Conservation (phyloP, 345 rosid species). For the Eucalyptus lansdowneana region DNA sequence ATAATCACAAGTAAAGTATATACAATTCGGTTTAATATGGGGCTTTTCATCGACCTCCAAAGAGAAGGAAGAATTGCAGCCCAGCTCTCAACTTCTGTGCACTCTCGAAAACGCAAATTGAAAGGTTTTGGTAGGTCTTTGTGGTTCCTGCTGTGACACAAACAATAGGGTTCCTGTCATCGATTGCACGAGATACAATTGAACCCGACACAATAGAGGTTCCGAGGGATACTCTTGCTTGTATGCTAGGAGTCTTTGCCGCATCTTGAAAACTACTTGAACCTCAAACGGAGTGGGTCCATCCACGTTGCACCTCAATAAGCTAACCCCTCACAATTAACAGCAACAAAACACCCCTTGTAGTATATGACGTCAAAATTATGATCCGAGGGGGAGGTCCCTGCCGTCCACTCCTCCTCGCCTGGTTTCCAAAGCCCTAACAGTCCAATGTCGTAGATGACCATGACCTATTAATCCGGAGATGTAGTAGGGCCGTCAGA, state of each 20-base stretch:
- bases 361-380: background rate
- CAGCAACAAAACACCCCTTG: background rate
- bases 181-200: background rate
- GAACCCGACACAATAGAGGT: too few species aligned
- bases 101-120: too few species aligned
- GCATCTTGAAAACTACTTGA: background rate
- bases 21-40: background rate
- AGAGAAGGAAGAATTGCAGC: background rate
- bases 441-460: background rate
- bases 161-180: background rate
- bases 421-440: too few species aligned
- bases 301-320: background rate
- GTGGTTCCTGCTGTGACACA: too few species aligned
- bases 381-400: background rate
- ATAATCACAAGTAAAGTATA: background rate
- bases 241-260: background rate
- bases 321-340: too few species aligned
- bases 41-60: background rate
- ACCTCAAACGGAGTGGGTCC: background rate
- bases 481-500: background rate
- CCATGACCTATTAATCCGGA: background rate
- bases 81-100: background rate
- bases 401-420: background rate
- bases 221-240: background rate
- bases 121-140: too few species aligned